phyloP scores from a whole-genome alignment of 305 asterid genomes.

The Fraxinus dipetala region DNA sequence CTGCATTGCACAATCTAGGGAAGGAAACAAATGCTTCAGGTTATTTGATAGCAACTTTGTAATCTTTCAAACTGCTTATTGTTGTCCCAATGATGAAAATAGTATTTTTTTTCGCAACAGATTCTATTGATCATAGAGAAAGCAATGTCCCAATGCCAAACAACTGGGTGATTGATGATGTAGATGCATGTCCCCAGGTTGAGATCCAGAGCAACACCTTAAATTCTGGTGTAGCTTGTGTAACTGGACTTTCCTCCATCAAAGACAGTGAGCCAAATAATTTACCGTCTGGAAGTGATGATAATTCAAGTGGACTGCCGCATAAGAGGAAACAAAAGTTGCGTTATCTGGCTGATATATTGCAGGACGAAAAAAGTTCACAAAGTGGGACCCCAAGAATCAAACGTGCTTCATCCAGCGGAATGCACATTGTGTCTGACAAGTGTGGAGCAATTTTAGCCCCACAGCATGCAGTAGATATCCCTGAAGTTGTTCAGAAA shows the following conservation, averaged over 20 bases:
- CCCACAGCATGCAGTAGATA: constrained; percentile 19
- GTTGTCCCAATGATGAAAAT: constrained; percentile 12
- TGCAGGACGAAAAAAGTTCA: constrained; percentile 33
- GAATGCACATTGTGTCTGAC: constrained; percentile 20
- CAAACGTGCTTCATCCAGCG: constrained; percentile 26
- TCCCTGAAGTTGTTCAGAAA: constrained; percentile 28
- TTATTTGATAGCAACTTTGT: not conserved
- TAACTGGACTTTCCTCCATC: constrained; percentile 17
- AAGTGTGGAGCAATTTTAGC: constrained; percentile 28
- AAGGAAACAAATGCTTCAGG: constrained; percentile 25
- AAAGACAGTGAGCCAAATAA: constrained; percentile 22
- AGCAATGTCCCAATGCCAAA: not conserved
- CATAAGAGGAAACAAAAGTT: constrained; percentile 40
- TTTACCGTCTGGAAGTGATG: constrained; percentile 38
- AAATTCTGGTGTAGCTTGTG: not conserved
- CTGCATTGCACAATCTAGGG: constrained; percentile 22
- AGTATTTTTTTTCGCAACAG: constrained; percentile 15
- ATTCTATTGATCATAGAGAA: constrained; percentile 21
- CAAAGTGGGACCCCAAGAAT: constrained; percentile 17
- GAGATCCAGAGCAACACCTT: not conserved
- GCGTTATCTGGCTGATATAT: constrained; percentile 57
- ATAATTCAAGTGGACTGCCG: constrained; percentile 22
- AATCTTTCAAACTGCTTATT: not conserved
- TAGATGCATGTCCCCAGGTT: not conserved
- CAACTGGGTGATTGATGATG: constrained; percentile 4